Conservation (phyloP, 2,329 filamentous ascomycete genomes). For the Penicillium sp. region DNA sequence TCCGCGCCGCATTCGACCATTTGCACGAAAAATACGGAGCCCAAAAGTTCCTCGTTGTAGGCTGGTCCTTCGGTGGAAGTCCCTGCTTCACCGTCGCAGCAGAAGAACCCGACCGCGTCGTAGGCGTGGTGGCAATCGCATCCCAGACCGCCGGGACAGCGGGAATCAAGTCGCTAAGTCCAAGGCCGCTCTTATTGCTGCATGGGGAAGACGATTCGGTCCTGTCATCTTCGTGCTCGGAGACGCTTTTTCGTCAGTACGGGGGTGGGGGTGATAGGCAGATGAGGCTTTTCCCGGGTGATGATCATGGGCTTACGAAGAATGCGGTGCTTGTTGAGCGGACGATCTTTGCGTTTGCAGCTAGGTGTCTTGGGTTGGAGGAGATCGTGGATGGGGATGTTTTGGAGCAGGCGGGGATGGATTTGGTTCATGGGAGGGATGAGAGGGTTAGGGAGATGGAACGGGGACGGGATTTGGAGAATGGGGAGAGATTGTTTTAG, state of each 20-base stretch:
- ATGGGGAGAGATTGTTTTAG: neutral
- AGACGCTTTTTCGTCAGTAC: neutral
- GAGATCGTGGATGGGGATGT: neutral
- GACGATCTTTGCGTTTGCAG: neutral
- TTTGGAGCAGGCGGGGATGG: neutral
- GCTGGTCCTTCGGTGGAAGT: neutral
- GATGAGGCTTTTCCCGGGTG: neutral
- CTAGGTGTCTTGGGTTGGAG: neutral
- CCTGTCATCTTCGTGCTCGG: neutral
- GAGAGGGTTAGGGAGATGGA: neutral
- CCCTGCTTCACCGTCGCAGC: neutral
- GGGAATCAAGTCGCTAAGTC: neutral
- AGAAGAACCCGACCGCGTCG: neutral
- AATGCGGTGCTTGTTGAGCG: neutral
- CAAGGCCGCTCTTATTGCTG: neutral
- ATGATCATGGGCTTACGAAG: neutral
- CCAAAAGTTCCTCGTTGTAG: neutral
- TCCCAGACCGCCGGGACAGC: neutral
- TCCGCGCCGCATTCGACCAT: neutral
- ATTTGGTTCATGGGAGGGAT: neutral
- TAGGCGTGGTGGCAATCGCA: neutral
- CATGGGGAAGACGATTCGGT: neutral
- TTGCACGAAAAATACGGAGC: neutral
- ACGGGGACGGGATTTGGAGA: neutral
- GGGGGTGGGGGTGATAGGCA: neutral